Percentiles rank a stretch among this genome's conserved stretches.
Evolutionary conservation across 805 yeast genomes (phyloP).

Genomic region (Candida fluviatilis): DNA sequence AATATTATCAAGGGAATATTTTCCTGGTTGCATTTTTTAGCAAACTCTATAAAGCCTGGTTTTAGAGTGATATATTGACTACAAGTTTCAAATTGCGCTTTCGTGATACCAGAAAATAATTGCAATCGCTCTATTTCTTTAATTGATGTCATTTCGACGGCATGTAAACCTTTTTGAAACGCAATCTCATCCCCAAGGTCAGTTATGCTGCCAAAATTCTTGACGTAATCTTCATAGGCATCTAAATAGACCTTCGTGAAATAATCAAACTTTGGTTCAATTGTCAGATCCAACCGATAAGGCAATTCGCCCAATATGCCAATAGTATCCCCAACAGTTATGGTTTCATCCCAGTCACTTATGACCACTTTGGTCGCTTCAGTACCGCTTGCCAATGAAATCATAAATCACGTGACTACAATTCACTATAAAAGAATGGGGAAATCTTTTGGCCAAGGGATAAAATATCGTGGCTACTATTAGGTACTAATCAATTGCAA

Average conservation of each 20-base stretch:
- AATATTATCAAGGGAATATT: slow-evolving; percentile 40
- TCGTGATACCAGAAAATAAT: slow-evolving; percentile 41
- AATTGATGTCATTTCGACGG: slow-evolving; percentile 49
- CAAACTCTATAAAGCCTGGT: slow-evolving; percentile 36
- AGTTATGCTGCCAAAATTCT: slow-evolving; percentile 14
- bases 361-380: slow-evolving; percentile 21
- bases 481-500: too few species aligned
- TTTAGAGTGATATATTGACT: slow-evolving; percentile 35
- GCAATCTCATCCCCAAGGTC: slow-evolving; percentile 37
- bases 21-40: slow-evolving; percentile 13
- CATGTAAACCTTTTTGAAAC: slow-evolving; percentile 43
- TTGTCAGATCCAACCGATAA: slow-evolving; percentile 32
- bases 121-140: slow-evolving; percentile 31
- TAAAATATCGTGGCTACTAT: too few species aligned
- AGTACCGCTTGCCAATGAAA: too few species aligned
- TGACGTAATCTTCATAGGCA: slow-evolving; percentile 28
- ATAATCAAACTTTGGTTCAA: slow-evolving; percentile 35
- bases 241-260: slow-evolving; percentile 40
- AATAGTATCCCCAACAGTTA: slow-evolving; percentile 54
- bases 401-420: not conserved
- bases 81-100: slow-evolving; percentile 25
- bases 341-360: slow-evolving; percentile 67
- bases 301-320: slow-evolving; percentile 47
- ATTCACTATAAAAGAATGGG: not conserved
- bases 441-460: not conserved